These are phyloP conservation scores for Globisporangium nagaii DNA, from an alignment of 352 stramenopile species.

Conservation along the genomic window DNA sequence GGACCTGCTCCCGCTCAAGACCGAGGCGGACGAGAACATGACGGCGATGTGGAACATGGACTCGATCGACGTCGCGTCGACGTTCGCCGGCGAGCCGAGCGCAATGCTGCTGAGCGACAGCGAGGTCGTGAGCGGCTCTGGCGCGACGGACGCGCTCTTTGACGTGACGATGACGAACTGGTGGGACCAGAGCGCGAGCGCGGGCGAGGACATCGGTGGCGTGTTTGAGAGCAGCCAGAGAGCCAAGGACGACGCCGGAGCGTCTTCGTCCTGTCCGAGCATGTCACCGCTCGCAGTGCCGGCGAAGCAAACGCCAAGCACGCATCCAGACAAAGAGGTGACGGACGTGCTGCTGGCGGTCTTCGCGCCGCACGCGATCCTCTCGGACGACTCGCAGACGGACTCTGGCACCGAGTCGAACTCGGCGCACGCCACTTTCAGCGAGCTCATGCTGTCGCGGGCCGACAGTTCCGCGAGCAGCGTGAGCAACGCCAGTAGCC, in stretches of 20 bases:
- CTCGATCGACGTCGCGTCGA: constrained; percentile 17
- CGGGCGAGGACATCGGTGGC: background rate
- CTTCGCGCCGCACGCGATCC: constrained; percentile 19
- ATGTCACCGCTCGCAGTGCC: constrained; percentile 15
- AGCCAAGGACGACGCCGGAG: background rate
- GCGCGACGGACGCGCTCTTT: constrained; percentile 1
- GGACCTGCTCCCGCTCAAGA: constrained; percentile 3
- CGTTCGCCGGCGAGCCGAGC: constrained; percentile 10
- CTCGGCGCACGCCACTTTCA: background rate
- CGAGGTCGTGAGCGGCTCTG: background rate
- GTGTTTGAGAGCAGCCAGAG: background rate
- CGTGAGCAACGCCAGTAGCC: background rate
- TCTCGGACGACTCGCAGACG: constrained; percentile 24
- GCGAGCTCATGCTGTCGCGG: background rate
- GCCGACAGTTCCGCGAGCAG: constrained; percentile 1
- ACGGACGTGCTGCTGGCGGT: constrained; percentile 18
- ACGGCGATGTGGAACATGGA: constrained; percentile 21
- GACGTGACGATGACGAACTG: constrained; percentile 4
- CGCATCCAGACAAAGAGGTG: constrained; percentile 12
- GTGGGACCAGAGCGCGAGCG: background rate
- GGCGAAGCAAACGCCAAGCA: constrained; percentile 9
- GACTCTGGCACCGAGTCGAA: constrained; percentile 16
- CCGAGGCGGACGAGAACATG: constrained; percentile 22
- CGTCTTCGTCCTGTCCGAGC: background rate
- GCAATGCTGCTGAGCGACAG: background rate